These are phyloP conservation scores for Entonaema liquescens DNA, from an alignment of 495 filamentous ascomycete species.

Conservation along the genomic window DNA sequence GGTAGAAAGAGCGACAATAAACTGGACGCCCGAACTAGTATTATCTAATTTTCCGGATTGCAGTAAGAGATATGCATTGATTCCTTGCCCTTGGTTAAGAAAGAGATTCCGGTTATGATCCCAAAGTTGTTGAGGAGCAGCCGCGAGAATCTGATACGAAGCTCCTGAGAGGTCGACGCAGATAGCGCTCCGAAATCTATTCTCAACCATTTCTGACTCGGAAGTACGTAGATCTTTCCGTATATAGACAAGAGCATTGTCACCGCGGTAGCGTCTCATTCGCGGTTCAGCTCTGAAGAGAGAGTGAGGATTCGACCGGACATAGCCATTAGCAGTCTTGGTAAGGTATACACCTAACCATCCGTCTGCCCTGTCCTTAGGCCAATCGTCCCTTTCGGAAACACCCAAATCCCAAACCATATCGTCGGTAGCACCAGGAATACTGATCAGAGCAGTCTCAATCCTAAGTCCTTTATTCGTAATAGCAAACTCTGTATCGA, in stretches of 20 bases:
- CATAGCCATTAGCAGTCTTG: background rate
- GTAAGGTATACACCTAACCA: background rate
- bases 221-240: background rate
- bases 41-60: background rate
- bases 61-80: background rate
- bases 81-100: conserved; percentile 1
- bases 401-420: background rate
- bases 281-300: background rate
- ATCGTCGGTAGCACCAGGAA: background rate
- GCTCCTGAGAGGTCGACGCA: background rate
- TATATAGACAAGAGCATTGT: background rate
- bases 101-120: background rate
- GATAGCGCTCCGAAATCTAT: background rate
- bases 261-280: background rate
- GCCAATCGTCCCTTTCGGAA: background rate
- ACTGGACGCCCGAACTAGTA: background rate
- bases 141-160: background rate
- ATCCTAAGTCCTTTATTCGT: background rate
- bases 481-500: background rate
- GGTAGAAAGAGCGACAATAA: conserved; percentile 2
- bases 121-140: conserved; percentile 4
- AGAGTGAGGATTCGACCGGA: background rate
- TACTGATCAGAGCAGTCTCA: background rate
- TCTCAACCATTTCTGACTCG: background rate
- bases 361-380: background rate